A percentile compares a stretch with the other conserved stretches of the same genome.
phyloP scores from a whole-genome alignment of 495 filamentous ascomycete genomes.

The Neurospora sp. region DNA sequence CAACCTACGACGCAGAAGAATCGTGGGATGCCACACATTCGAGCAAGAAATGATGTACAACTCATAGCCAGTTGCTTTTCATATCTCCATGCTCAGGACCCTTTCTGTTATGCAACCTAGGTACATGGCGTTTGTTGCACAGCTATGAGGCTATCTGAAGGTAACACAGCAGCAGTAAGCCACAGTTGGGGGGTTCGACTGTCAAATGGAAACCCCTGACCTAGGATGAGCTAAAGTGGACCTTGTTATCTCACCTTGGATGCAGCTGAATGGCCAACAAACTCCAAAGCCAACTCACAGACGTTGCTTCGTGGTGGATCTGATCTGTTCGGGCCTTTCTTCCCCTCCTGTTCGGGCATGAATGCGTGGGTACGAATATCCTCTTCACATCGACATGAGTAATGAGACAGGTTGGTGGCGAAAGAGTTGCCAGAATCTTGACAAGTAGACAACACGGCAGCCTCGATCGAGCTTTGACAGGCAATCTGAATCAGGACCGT shows the following conservation, averaged over 20 bases:
- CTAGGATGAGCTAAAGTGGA: neutral
- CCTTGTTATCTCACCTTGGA: neutral
- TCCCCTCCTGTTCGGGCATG: neutral
- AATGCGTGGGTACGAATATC: neutral
- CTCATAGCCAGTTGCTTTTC: neutral
- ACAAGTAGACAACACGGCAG: neutral
- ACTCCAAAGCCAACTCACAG: neutral
- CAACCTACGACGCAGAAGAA: neutral
- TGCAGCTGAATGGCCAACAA: neutral
- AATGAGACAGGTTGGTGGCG: neutral
- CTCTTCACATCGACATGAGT: neutral
- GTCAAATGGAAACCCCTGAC: neutral
- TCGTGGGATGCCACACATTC: neutral
- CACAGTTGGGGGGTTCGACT: neutral
- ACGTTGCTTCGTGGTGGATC: neutral
- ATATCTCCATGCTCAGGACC: neutral
- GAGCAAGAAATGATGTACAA: neutral
- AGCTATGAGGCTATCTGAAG: neutral
- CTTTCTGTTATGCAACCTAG: neutral
- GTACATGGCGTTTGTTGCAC: neutral
- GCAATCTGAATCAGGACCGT: neutral
- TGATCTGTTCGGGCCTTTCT: neutral
- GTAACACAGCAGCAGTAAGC: neutral
- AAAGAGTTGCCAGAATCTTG: neutral
- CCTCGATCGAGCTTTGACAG: neutral